A percentile compares a stretch with the other conserved stretches of the same genome.
phyloP scores from a whole-genome alignment of 495 filamentous ascomycete species.

The Penicillium paxilli region DNA sequence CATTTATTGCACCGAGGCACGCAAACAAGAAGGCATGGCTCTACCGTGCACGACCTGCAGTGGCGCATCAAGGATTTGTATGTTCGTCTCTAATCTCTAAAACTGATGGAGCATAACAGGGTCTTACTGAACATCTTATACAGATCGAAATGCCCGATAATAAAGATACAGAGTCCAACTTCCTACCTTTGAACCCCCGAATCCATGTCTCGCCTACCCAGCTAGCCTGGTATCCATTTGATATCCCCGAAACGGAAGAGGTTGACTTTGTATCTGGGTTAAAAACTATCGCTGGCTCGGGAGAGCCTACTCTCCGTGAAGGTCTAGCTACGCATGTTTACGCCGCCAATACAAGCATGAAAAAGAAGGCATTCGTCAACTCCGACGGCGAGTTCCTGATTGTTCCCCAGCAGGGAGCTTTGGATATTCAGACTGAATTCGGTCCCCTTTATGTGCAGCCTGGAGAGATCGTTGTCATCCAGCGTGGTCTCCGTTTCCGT shows the following conservation, averaged over 20 bases:
- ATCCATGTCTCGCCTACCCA: constrained; percentile 63
- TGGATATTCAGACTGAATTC: constrained; percentile 54
- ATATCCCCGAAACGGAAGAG: constrained; percentile 37
- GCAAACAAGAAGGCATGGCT: constrained; percentile 51
- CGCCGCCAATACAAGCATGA: constrained; percentile 46
- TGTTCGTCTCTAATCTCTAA: neutral
- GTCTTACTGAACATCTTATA: neutral
- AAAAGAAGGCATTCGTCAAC: constrained; percentile 46
- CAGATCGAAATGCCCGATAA: constrained; percentile 52
- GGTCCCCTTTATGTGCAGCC: constrained; percentile 48
- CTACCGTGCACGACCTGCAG: constrained; percentile 48
- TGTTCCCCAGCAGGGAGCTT: constrained; percentile 46
- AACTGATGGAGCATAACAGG: too few relatives aligned
- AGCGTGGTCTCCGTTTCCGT: constrained; percentile 48
- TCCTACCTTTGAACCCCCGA: constrained; percentile 48
- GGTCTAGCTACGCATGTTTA: constrained; percentile 50
- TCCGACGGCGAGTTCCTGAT: constrained; percentile 52
- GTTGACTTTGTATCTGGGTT: constrained; percentile 48
- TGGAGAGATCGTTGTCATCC: constrained; percentile 49
- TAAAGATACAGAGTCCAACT: constrained; percentile 44
- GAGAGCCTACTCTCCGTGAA: constrained; percentile 50
- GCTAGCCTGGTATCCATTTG: constrained; percentile 50
- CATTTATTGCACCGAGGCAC: constrained; percentile 49
- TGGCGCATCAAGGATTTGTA: constrained; percentile 53
- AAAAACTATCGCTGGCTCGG: constrained; percentile 50